Evolutionary conservation across 2,329 filamentous ascomycete species (phyloP).

Genomic region (Penicillium psychrosexuale): DNA sequence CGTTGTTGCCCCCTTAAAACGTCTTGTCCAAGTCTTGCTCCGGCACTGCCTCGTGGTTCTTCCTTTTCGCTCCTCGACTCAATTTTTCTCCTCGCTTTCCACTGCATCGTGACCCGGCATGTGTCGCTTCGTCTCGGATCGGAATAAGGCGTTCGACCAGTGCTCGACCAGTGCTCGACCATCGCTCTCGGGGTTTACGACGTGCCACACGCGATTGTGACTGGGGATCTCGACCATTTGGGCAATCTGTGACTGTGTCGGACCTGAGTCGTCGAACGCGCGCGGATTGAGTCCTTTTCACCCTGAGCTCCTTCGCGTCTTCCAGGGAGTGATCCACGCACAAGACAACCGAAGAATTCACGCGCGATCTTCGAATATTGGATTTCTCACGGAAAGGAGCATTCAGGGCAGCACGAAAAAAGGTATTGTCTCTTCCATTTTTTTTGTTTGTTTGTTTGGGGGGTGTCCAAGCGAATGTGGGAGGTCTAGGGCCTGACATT

Average conservation of each 20-base stretch:
- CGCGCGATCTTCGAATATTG: neutral
- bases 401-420: neutral
- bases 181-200: constrained; percentile 1
- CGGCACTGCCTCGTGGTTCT: neutral
- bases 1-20: constrained; percentile 3
- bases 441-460: neutral
- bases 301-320: neutral
- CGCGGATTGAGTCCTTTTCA: neutral
- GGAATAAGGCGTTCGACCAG: constrained; percentile 8
- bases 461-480: neutral
- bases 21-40: neutral
- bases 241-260: neutral
- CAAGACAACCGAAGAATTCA: neutral
- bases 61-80: neutral
- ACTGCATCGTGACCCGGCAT: constrained; percentile 15
- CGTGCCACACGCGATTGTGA: neutral
- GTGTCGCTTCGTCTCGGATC: neutral
- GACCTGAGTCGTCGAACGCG: neutral
- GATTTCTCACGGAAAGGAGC: neutral
- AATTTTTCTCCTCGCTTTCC: neutral
- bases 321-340: neutral
- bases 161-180: neutral
- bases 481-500: neutral
- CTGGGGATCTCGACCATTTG: neutral
- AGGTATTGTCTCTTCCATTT: neutral